A percentile compares a stretch with the other conserved stretches of the same genome.
Evolutionary conservation across 2,329 filamentous ascomycete genomes (phyloP).

Genomic region (Boeremia exigua): DNA sequence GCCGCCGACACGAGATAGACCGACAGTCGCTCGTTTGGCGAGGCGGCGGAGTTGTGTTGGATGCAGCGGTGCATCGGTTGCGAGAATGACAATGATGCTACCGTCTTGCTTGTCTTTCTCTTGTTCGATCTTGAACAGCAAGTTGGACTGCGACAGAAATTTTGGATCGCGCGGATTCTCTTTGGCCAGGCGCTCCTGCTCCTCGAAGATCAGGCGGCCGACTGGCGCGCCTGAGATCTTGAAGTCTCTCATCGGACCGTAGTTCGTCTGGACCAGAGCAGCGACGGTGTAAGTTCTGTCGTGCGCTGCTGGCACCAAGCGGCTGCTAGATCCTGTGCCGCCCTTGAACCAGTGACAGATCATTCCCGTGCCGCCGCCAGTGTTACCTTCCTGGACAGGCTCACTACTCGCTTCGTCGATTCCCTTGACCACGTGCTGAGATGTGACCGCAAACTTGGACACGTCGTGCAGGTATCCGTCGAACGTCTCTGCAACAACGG

Average conservation of each 20-base stretch:
- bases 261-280: slow-evolving; percentile 70
- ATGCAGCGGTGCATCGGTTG: slow-evolving; percentile 67
- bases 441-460: slow-evolving; percentile 60
- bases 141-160: slow-evolving; percentile 34
- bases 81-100: slow-evolving; percentile 68
- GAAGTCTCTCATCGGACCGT: slow-evolving; percentile 64
- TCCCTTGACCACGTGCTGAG: slow-evolving; percentile 61
- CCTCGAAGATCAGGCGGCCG: slow-evolving; percentile 61
- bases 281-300: slow-evolving; percentile 62
- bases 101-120: slow-evolving; percentile 63
- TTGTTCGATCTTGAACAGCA: slow-evolving; percentile 37
- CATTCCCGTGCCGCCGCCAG: slow-evolving; percentile 73
- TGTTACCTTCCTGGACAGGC: slow-evolving; percentile 65
- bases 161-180: slow-evolving; percentile 36
- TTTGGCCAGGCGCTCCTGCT: slow-evolving; percentile 49
- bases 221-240: slow-evolving; percentile 67
- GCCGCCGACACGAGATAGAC: slow-evolving; percentile 66
- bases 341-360: slow-evolving; percentile 71
- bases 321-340: slow-evolving; percentile 68
- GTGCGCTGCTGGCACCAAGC: slow-evolving; percentile 53
- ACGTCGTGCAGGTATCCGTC: slow-evolving; percentile 68
- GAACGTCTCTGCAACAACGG: slow-evolving; percentile 68
- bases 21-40: slow-evolving; percentile 67
- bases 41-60: slow-evolving; percentile 64
- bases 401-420: slow-evolving; percentile 60